These are phyloP conservation scores for Halocafeteria seosinensis DNA, from an alignment of 108 stramenopile species.

Conservation along the genomic window DNA sequence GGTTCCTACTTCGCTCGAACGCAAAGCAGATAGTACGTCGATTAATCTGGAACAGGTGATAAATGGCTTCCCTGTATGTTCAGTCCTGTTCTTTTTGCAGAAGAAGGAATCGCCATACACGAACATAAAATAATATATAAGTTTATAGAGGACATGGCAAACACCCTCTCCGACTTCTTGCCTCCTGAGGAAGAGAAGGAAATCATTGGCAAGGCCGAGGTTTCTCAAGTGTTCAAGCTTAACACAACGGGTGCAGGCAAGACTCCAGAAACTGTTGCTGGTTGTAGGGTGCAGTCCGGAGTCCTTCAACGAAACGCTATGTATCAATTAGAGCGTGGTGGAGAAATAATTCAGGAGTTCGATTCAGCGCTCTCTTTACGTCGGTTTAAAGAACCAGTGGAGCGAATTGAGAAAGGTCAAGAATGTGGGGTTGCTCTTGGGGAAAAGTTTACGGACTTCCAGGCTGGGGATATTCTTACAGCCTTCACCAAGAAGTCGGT, in stretches of 20 bases:
- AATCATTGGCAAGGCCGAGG: conserved; percentile 17
- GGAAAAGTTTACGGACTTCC: neutral
- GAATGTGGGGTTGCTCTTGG: neutral
- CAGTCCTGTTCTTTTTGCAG: too few species aligned
- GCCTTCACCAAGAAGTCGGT: too few species aligned
- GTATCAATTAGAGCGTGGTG: neutral
- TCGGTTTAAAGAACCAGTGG: neutral
- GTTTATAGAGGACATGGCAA: conserved; percentile 20
- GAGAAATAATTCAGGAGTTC: neutral
- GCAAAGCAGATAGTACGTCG: neutral
- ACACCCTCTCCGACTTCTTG: neutral
- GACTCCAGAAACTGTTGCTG: neutral
- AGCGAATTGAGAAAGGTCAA: neutral
- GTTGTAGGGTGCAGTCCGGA: neutral
- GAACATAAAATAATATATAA: conserved; percentile 32
- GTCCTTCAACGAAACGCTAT: neutral
- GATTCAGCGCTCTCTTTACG: neutral
- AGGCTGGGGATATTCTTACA: neutral
- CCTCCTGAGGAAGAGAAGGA: neutral
- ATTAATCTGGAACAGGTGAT: too few species aligned
- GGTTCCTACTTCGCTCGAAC: neutral
- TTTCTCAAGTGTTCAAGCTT: conserved; percentile 17
- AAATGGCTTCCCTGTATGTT: too few species aligned
- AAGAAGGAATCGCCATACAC: conserved; percentile 13
- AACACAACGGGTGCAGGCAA: conserved; percentile 1